Base-by-base conservation (phyloP, 108 stramenopile species). In the Skeletonema menzelii region DNA sequence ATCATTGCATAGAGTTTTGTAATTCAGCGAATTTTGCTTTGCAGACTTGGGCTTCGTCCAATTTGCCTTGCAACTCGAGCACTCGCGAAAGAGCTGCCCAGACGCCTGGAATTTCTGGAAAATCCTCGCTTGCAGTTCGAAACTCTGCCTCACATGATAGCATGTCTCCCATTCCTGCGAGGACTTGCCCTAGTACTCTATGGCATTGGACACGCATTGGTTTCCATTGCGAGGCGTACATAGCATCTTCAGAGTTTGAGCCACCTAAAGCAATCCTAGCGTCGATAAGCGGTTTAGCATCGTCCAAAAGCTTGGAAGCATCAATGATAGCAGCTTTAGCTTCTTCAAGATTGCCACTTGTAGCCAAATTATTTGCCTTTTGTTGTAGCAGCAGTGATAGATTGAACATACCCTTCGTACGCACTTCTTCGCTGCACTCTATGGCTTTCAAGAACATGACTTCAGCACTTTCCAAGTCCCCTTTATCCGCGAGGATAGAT, bases 371-470 rank as follows among this genome's bases (percentile, higher is more conserved):
- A 31, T 83, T 83, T 6, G 82, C 85, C 62, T 68, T 64, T 26
- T 65, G 68, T 13, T 78, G 76, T n/a, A 84, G 70, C 12, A 85
- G 27, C 6, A 85, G 60, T 11, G 69, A 80, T 8, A 88, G 60
- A 62, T 88, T 88, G 27, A 88, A 77, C 80, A 82, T 83, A 1
- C 83, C 82, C 59, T 88, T 85, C 0, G 82, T 53, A 17, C 34
- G 60, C 2, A 84, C 76, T 27, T 85, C 85, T 14, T 61, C 44
- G 12, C 60, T 65, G 49, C 80, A 84, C 27, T 62, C 65, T 10
- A 85, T 32, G 20, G 84, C 85, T 70, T 78, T 81, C 72, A 82
- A 46, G 38, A 88, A 88, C 80, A 85, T 88, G 8, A 73, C 47
- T 61, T 80, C 83, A 1, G 87, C 87, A 65, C 76, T 82, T 30